Evolutionary conservation across 345 rosid genomes (phyloP), one percentile per base, ranked within the genome.

Genomic region (Tarenaya hassleriana): DNA sequence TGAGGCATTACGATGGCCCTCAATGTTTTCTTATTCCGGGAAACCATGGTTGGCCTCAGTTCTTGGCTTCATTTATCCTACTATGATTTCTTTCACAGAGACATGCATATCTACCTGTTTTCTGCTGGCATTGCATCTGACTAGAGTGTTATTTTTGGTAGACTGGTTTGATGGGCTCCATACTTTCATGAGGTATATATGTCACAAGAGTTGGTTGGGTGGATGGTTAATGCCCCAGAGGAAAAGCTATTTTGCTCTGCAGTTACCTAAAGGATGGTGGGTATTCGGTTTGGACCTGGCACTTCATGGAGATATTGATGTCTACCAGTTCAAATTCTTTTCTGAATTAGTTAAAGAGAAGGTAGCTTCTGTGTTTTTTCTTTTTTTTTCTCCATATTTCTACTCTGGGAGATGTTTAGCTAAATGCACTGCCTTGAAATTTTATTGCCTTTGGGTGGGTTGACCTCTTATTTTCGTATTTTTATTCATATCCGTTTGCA

Each of bases 181-280:
- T 66, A 92, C 98, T 60, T 92, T 92, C 64, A 92, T 92, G 97
- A 83, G 98, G 73, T 81, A 79, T 68, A 88, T 92, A 62, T 92
- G 98, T 69, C 97, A 88, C 61, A 88, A 92, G 71, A 92, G 85
- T 73, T 92, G 98, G 98, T 75, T 92, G 76, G 98, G 98, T 17
- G 98, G 98, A 60, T 88, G 98, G 98, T 66, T 92, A 52, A 92
- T 92, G 95, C 98, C 98, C 47, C 98, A 92, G 71, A 88, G 83
- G 78, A 88, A 83, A 78, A 92, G 98, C 75, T 92, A 92, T 61
- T 92, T 88, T 76, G 94, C 97, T 17, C 73, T 92, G 81, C 95
- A 85, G 70, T 86, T 92, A 34, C 98, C 98, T 5, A 69, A 80
- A 63, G 56, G 83, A 21, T 92, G 98, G 98, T 92, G 98, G 98